A percentile compares a stretch with the other conserved stretches of the same genome.
Conservation (phyloP, 768 basidiomycete genomes). For the Hericium coralloides region DNA sequence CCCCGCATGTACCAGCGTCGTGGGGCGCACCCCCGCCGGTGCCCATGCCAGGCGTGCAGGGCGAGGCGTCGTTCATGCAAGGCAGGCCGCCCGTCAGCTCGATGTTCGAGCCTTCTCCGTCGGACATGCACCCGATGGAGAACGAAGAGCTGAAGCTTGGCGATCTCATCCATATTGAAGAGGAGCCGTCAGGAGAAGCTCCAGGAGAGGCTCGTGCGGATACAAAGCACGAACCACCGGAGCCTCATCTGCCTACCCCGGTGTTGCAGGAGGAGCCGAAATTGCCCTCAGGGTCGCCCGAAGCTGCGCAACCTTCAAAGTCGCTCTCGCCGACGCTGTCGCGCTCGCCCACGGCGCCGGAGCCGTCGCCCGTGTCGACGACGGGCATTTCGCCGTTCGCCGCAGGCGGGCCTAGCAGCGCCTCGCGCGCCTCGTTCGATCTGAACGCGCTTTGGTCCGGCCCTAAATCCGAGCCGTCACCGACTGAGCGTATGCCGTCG, state of each 20-base stretch:
- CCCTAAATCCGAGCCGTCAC: conserved; percentile 17
- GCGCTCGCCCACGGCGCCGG: conserved; percentile 9
- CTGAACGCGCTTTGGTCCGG: conserved; percentile 65
- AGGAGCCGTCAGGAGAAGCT: conserved; percentile 2
- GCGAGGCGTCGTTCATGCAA: conserved; percentile 17
- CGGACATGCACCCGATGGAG: conserved; percentile 26
- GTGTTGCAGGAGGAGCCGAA: not conserved
- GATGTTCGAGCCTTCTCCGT: conserved; percentile 28
- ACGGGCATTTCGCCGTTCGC: conserved; percentile 27
- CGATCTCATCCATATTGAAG: conserved; percentile 16
- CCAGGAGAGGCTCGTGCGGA: not conserved
- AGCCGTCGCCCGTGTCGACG: conserved; percentile 15
- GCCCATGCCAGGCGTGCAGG: conserved; percentile 35
- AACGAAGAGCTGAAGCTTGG: conserved; percentile 13
- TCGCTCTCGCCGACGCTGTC: not conserved
- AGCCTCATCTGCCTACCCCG: not conserved
- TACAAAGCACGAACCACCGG: conserved; percentile 6
- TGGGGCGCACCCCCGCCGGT: conserved; percentile 62
- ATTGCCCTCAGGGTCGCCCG: not conserved
- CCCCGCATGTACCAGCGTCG: conserved; percentile 24
- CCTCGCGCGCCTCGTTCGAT: conserved; percentile 53
- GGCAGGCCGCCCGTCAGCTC: conserved; percentile 24
- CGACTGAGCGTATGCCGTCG: conserved; percentile 19
- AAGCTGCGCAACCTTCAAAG: not conserved
- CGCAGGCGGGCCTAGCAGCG: conserved; percentile 32